Evolutionary conservation across 1,284 basidiomycete species (phyloP), one percentile per base, ranked within the genome.

Genomic region (Thelephora terrestris): DNA sequence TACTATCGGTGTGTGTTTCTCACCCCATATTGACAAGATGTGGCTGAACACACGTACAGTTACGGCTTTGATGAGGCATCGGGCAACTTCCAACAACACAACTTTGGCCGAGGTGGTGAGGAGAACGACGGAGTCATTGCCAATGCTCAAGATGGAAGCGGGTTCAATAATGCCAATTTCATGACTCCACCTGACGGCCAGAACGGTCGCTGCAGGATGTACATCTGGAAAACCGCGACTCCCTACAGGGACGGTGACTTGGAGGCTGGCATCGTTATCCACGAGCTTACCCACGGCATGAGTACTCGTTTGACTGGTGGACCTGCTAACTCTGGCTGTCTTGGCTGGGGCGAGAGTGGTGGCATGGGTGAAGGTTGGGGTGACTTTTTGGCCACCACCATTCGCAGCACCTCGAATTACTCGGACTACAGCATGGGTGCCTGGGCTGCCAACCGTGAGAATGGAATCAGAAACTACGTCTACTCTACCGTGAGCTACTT

Each of bases 301-400:
- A 91, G 88, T 57, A 98, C 91, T 4, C 87, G 94, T 61, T 68
- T 97, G 51, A 97, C 94, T 16, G 94, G 94, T 65, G 94, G 94
- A 3, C 93, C 94, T 0, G 75, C 81, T 53, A 93, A 97, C 71
- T 92, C 88, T 42, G 88, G 88, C 7, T 95, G 92, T 65, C 80
- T 96, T 52, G 92, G 91, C 14, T 97, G 89, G 85, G 93, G 93
- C 47, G 93, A 98, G 70, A 79, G 85, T 17, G 94, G 94, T 38
- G 95, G 94, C 40, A 96, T 97, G 92, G 94, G 91, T 58, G 91
- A 94, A 68, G 93, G 89, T 16, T 91, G 89, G 89, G 90, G 89
- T 57, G 88, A 94, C 62, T 90, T 85, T 69, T 68, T 93, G 46
- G 91, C 91, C 5, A 93, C 90, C 0, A 78, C 79, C 4, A 86